Evolutionary conservation across 306 rosid genomes (phyloP), one percentile per base, ranked within the genome.

Genomic region (Benincasa hispida): DNA sequence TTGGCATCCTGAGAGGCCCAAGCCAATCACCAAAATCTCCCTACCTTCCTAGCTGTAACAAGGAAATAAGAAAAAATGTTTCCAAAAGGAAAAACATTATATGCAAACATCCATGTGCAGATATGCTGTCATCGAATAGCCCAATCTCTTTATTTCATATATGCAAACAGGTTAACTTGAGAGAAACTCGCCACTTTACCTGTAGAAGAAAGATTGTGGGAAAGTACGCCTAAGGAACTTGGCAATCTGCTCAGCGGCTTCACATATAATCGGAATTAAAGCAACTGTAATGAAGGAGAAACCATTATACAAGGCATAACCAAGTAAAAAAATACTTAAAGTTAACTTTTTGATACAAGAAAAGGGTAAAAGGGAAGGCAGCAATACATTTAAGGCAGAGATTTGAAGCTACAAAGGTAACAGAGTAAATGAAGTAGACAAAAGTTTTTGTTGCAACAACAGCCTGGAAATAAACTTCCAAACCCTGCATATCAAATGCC

Each of bases 161-260:
- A 66, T 11, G 30, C 39, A 10, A 66, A 19, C 30, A 37, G 22
- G 10, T 27, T 76, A 47, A 37, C 24, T 62, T 54, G 14, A 42
- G 28, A 32, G 41, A 74, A 13, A 56, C 61, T 68, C 15, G 59
- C 37, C 72, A 68, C 50, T 67, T 63, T 76, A 94, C 98, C 97
- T 90, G 95, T 91, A 94, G 84, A 91, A 72, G 80, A 83, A 88
- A 75, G 96, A 91, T 62, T 89, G 88, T 41, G 82, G 87, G 86
- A 91, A 94, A 84, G 84, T 94, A 75, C 82, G 89, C 80, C 95
- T 79, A 68, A 94, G 94, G 86, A 91, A 94, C 89, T 94, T 94
- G 73, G 98, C 89, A 84, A 90, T 92, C 27, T 83, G 88, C 69
- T 88, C 97, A 78, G 91, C 75, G 8, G 96, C 75, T 83, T 89